A percentile compares a stretch with the other conserved stretches of the same genome.
phyloP scores from a whole-genome alignment of 192 early-diverging fungal genomes.

The Coemansia sp. region DNA sequence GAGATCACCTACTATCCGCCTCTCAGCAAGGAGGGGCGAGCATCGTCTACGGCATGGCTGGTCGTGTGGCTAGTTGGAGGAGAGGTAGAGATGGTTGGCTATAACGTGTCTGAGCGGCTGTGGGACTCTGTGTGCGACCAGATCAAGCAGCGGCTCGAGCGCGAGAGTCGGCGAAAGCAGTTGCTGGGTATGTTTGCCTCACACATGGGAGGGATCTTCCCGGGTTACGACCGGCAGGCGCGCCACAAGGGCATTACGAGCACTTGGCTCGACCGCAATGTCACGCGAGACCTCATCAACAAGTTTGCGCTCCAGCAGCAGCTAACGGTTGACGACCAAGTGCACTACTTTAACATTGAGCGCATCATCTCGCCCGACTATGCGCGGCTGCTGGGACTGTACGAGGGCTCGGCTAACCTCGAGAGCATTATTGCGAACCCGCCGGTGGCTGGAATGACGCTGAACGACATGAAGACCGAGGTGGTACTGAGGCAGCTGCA shows the following conservation, averaged over 20 bases:
- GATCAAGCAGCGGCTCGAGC: slow-evolving; percentile 55
- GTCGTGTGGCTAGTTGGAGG: slow-evolving; percentile 57
- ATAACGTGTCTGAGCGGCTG: slow-evolving; percentile 52
- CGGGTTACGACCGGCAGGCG: slow-evolving; percentile 52
- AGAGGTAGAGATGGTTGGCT: slow-evolving; percentile 59
- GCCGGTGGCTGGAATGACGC: slow-evolving; percentile 51
- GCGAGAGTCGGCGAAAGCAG: slow-evolving; percentile 58
- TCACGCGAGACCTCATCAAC: slow-evolving; percentile 56
- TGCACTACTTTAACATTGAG: slow-evolving; percentile 58
- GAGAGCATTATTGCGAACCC: slow-evolving; percentile 29
- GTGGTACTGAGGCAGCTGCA: slow-evolving; percentile 50
- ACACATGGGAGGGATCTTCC: slow-evolving; percentile 57
- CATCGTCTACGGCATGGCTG: slow-evolving; percentile 44
- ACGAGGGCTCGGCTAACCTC: slow-evolving; percentile 41
- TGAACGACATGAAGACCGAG: slow-evolving; percentile 56
- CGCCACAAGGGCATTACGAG: slow-evolving; percentile 47
- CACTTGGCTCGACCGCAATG: slow-evolving; percentile 55
- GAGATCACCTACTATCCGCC: slow-evolving; percentile 44
- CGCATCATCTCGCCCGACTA: slow-evolving; percentile 44
- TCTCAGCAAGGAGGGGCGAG: slow-evolving; percentile 13
- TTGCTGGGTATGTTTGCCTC: slow-evolving; percentile 56
- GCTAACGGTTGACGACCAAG: slow-evolving; percentile 46
- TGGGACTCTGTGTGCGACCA: slow-evolving; percentile 52
- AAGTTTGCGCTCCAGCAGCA: slow-evolving; percentile 56
- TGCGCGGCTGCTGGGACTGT: slow-evolving; percentile 25